Evolutionary conservation across 164 flowering plant species (phyloP).

Genomic region (Houttuynia cordata): DNA sequence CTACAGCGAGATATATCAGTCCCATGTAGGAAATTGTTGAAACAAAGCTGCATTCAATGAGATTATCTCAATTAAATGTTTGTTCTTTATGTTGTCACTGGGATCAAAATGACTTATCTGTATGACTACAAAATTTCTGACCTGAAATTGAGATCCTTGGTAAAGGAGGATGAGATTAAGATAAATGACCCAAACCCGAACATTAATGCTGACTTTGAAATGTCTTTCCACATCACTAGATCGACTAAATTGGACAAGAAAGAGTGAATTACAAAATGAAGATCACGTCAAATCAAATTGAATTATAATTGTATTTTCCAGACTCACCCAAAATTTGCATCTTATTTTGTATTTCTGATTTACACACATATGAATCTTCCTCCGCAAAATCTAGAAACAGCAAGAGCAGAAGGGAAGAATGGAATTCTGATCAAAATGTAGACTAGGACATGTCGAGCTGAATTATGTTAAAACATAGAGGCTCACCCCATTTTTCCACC

Average conservation of each 20-base stretch:
- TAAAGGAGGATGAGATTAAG: conserved; percentile 51
- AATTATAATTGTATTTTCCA: conserved; percentile 4
- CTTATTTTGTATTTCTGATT: conserved; percentile 8
- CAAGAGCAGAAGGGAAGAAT: too few species aligned
- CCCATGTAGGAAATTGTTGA: conserved; percentile 67
- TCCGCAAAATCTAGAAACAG: too few species aligned
- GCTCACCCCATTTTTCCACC: too few species aligned
- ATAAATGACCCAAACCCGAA: conserved; percentile 68
- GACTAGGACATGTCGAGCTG: too few species aligned
- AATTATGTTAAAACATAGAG: too few species aligned
- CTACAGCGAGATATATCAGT: conserved; percentile 61
- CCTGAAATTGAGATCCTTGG: conserved; percentile 77
- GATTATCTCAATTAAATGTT: background rate
- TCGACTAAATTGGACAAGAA: conserved; percentile 33
- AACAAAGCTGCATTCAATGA: conserved; percentile 42
- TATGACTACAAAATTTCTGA: conserved; percentile 2
- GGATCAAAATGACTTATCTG: background rate
- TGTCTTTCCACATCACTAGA: conserved; percentile 88
- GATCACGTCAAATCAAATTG: background rate
- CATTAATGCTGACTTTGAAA: conserved; percentile 59
- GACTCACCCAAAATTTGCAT: conserved; percentile 53
- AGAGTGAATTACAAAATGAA: too few species aligned
- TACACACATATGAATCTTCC: too few species aligned
- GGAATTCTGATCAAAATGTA: too few species aligned
- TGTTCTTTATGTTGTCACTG: background rate